Percentiles rank a stretch among this genome's conserved stretches.
phyloP scores from a whole-genome alignment of 352 stramenopile genomes.

The Plasmopara viticola region DNA sequence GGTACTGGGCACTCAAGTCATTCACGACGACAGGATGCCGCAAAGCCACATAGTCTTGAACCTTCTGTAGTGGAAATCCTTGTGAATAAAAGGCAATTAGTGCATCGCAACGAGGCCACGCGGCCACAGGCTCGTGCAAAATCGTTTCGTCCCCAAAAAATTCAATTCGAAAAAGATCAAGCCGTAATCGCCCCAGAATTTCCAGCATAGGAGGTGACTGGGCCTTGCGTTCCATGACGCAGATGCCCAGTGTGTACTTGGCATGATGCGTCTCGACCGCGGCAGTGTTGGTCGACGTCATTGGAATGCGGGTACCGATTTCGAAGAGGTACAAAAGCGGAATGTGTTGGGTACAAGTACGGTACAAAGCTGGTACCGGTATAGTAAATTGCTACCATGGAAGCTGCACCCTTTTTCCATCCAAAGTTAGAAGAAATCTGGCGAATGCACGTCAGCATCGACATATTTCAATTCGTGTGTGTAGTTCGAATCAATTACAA shows the following conservation, averaged over 20 bases:
- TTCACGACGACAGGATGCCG: conserved; percentile 95
- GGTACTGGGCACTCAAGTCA: conserved; percentile 92
- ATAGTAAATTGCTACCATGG: no score
- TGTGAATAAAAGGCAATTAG: conserved; percentile 98
- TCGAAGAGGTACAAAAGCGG: no score
- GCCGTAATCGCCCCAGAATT: conserved; percentile 89
- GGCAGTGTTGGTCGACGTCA: conserved; percentile 5
- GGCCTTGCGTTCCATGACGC: conserved; percentile 98
- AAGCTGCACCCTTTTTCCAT: no score
- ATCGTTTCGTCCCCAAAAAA: conserved; percentile 98
- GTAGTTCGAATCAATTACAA: no score
- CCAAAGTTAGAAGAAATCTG: no score
- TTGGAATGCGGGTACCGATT: neutral
- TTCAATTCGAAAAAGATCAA: conserved; percentile 91
- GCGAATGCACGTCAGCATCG: no score
- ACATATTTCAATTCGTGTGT: no score
- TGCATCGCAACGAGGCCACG: conserved; percentile 93
- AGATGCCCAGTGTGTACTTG: conserved; percentile 89
- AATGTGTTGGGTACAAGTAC: no score
- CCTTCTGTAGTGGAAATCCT: conserved; percentile 97
- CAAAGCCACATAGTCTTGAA: conserved; percentile 93
- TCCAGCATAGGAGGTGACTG: conserved; percentile 94
- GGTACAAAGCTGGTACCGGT: no score
- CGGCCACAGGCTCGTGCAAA: conserved; percentile 89
- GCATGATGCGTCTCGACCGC: conserved; percentile 18